Conservation (phyloP, 192 early-diverging fungal genomes). For the Jimgerdemannia flammicorona region DNA sequence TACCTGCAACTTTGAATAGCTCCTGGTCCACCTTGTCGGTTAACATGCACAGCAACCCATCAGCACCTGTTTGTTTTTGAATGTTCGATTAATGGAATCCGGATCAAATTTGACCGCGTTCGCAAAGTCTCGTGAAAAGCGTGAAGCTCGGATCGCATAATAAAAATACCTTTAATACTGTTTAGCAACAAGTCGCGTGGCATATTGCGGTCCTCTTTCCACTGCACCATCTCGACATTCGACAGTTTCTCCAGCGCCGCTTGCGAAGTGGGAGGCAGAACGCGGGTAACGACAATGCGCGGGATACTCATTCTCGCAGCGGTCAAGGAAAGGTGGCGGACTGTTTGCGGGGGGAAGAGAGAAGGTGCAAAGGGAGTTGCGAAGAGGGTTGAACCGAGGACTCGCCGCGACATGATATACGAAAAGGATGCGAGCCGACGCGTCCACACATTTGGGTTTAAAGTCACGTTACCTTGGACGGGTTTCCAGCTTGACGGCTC, state of each 20-base stretch:
- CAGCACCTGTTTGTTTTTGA: constrained; percentile 24
- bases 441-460: too few relatives aligned
- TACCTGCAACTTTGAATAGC: constrained; percentile 62
- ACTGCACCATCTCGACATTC: constrained; percentile 50
- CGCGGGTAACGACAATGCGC: constrained; percentile 18
- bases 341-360: neutral
- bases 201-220: constrained; percentile 46
- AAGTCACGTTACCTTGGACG: too few relatives aligned
- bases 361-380: neutral
- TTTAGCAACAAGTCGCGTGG: constrained; percentile 45
- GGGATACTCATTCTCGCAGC: neutral
- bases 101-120: neutral
- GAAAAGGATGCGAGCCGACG: too few relatives aligned
- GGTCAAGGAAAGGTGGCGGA: neutral
- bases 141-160: neutral
- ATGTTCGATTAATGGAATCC: neutral
- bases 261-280: constrained; percentile 24
- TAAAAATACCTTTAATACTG: constrained; percentile 32
- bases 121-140: neutral
- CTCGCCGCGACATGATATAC: neutral
- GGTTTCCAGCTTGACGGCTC: too few relatives aligned
- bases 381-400: neutral
- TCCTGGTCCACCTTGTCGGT: constrained; percentile 74
- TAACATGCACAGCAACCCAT: constrained; percentile 63
- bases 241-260: constrained; percentile 9